Base-by-base conservation (phyloP, 371 early-diverging fungal species). In the Apophysomyces variabilis region DNA sequence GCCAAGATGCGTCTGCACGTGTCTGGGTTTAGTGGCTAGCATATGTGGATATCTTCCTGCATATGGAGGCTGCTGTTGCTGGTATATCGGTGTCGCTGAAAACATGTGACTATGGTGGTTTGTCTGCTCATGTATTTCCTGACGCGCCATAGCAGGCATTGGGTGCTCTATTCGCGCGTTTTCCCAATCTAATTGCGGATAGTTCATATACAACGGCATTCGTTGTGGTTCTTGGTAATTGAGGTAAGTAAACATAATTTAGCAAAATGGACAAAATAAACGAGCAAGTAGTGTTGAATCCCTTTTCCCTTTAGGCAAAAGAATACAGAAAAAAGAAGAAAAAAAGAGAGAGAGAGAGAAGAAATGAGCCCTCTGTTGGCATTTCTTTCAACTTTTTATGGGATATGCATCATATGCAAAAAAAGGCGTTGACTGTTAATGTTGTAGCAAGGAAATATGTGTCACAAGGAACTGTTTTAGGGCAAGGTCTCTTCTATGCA, bases 391-490 rank as follows among this genome's bases (percentile, higher is more conserved):
- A 50, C 54, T 26, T 50, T 50, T 50, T 50, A 50, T 50, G n/a
- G 54, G 21, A 21, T 50, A 50, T 50, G 54, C 54, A 50, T 50
- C 54, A 50, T 50, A 50, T 50, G 54, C 54, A 50, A 21, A 16
- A 21, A 50, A 50, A 26, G 32, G 16, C 7, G 21, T 50, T n/a
- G 54, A 50, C 54, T 50, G 54, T 21, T 21, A 21, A 26, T 13
- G 41, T n/a, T 4, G 35, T 7, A 26, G 16, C 46, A 50, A 16
- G 3, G 4, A 50, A 50, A 50, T 50, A 21, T 50, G 54, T 50
- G 54, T 50, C 54, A 50, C 54, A 50, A 50, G 13, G 54, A 26
- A 21, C 54, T 50, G 54, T 32, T 50, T 50, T 26, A 26, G 54
- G 54, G 16, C 32, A 26, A 8, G 21, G 9, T 50, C 21, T 21